Base-by-base conservation (phyloP, 2,329 filamentous ascomycete genomes). In the Triangularia setosa region DNA sequence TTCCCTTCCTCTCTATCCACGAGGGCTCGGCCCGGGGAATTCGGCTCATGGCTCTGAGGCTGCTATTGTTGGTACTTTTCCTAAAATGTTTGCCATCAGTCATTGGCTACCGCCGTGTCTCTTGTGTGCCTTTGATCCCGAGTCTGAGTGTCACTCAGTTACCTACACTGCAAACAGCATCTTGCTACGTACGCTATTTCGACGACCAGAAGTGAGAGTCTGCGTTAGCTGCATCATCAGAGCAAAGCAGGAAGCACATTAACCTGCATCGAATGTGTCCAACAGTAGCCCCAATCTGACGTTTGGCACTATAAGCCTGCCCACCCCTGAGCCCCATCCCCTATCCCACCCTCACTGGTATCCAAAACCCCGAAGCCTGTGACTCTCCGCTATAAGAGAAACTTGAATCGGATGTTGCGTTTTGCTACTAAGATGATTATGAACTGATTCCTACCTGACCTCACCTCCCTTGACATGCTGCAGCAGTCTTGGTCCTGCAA, bases 351-450 rank as follows among this genome's bases (percentile, higher is more conserved):
- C 40, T 48, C 40, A 8, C 40, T 48, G 40, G 11, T n/a, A 21
- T 48, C 4, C 40, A 48, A 48, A 48, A 21, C 40, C n/a, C 18
- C 40, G n/a, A 48, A 48, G n/a, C 21, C n/a, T 48, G 40, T 21
- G 40, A 48, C 40, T 48, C n/a, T 1, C 21, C 21, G 40, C 40
- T 11, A 48, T 48, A 48, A 48, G 21, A 23, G 8, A 59, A 40
- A 14, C 57, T 25, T 24, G 23, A 59, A 44, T 40, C 57, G 57
- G 27, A 59, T 59, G 57, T 48, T 59, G 57, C 57, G 25, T 59
- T 44, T 48, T 4, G n/a, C n/a, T 21, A 18, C 56, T 40, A 30
- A 12, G 28, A 58, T 58, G 56, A 30, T 23, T 21, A 9, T 58
- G 30, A 35, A 24, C 25, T 54, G 11, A 54, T 48, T 48, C 18